Base-by-base conservation (phyloP, 371 early-diverging fungal species). In the Cokeromyces recurvatus region DNA sequence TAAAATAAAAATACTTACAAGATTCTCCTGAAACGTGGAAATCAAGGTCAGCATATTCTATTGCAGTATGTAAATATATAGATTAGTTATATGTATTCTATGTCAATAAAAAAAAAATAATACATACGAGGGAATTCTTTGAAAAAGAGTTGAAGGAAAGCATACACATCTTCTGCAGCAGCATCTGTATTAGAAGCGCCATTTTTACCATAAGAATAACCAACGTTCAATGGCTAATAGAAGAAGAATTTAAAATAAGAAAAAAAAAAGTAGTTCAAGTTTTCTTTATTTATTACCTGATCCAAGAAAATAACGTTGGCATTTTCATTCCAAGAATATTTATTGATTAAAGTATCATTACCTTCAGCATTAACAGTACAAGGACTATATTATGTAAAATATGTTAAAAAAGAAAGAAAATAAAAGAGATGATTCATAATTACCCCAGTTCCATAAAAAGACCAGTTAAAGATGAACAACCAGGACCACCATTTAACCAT, bases 401-500 rank as follows among this genome's bases (percentile, higher is more conserved):
- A n/a, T n/a, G n/a, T n/a, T n/a, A 41, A 27, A 27, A 27, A 27
- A 27, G 11, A 27, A 27, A 27, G 11, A 27, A 27, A 27, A 27
- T 7, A 27, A 27, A 27, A 27, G 11, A 27, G 11, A 11, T 27
- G 7, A 27, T 5, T 27, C 11, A 27, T 11, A 5, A 20, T 62
- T 59, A 69, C 74, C 86, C 86, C 11, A 86, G 76, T 65, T 88
- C 88, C 78, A 84, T 82, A 41, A 87, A 71, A 20, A 86, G 66
- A 14, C 87, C 87, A 12, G 82, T 79, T 47, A 85, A 67, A 12
- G 86, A 84, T 45, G 82, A 82, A 68, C 86, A 90, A n/a, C 90
- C 88, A 4, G 87, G 87, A n/a, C 87, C 87, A 35, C 88, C 88
- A 47, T 86, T 86, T 22, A 88, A 58, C 88, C 88, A 88, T 15